These are phyloP conservation scores for Metschnikowia koreensis DNA, from an alignment of 805 yeast species.

Conservation along the genomic window DNA sequence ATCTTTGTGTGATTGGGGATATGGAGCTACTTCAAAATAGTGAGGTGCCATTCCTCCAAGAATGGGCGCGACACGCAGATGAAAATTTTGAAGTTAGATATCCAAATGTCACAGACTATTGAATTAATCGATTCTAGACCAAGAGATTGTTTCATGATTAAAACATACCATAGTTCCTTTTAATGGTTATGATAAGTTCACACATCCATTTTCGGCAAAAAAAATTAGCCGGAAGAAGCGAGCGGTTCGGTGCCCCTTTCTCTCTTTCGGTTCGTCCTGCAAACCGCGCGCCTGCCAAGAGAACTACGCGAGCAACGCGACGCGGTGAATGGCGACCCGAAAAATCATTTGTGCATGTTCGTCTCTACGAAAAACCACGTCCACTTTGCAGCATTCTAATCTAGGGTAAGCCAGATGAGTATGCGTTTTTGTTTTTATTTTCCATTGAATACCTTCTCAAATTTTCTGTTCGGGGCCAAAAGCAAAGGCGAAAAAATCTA, in stretches of 20 bases:
- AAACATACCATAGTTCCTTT: neutral
- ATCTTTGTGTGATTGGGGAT: slow-evolving; percentile 83
- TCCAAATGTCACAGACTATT: slow-evolving; percentile 35
- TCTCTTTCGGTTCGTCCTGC: neutral
- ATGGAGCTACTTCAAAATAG: slow-evolving; percentile 59
- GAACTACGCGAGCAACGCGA: neutral
- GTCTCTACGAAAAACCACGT: neutral
- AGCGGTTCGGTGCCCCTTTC: too few species aligned
- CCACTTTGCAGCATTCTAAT: neutral
- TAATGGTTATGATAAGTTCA: too few species aligned
- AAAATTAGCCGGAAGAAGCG: too few species aligned
- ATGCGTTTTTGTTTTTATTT: too few species aligned
- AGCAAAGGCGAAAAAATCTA: too few species aligned
- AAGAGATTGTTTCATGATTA: too few species aligned
- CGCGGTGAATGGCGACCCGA: neutral
- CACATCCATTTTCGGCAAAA: too few species aligned
- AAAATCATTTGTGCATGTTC: neutral
- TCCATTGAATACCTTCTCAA: too few species aligned
- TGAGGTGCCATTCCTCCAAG: slow-evolving; percentile 47
- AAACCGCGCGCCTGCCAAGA: neutral
- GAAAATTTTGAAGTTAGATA: slow-evolving; percentile 65
- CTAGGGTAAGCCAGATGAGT: too few species aligned
- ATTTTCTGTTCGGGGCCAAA: too few species aligned
- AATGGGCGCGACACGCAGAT: slow-evolving; percentile 73
- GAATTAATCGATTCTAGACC: neutral